Conservation (phyloP, 805 yeast species). For the Blastobotrys terrestris region DNA sequence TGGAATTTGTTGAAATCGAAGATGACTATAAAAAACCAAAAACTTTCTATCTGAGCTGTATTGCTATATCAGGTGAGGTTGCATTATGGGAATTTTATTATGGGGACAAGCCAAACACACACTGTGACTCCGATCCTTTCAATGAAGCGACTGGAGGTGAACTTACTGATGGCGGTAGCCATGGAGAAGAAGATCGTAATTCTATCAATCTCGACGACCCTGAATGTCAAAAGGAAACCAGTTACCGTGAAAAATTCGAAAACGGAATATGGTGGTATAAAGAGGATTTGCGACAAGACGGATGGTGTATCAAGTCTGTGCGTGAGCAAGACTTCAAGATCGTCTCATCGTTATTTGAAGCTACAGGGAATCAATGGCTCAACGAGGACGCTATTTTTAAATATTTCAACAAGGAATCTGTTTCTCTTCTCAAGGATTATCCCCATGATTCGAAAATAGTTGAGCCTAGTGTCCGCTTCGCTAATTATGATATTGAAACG, state of each 20-base stretch:
- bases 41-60: slow-evolving; percentile 33
- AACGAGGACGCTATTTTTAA: slow-evolving; percentile 28
- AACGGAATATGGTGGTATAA: slow-evolving; percentile 14
- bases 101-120: slow-evolving; percentile 6
- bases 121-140: no score
- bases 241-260: slow-evolving; percentile 1
- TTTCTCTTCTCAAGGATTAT: neutral
- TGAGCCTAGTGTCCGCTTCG: slow-evolving; percentile 17
- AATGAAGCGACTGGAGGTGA: slow-evolving; percentile 3
- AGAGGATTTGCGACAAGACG: slow-evolving; percentile 38
- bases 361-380: slow-evolving; percentile 41
- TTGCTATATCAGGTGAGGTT: slow-evolving; percentile 40
- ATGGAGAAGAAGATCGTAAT: neutral
- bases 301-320: slow-evolving; percentile 48
- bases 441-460: neutral
- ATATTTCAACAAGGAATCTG: slow-evolving; percentile 9
- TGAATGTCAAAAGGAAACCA: no score
- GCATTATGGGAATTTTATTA: slow-evolving; percentile 19
- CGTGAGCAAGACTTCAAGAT: slow-evolving; percentile 38
- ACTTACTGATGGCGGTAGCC: neutral
- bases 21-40: slow-evolving; percentile 14
- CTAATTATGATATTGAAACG: slow-evolving; percentile 17
- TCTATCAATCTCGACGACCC: no score
- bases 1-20: slow-evolving; percentile 33
- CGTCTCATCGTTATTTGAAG: slow-evolving; percentile 43